Conservation (phyloP, 2,329 filamentous ascomycete species). For the Lecanosticta acicola region DNA sequence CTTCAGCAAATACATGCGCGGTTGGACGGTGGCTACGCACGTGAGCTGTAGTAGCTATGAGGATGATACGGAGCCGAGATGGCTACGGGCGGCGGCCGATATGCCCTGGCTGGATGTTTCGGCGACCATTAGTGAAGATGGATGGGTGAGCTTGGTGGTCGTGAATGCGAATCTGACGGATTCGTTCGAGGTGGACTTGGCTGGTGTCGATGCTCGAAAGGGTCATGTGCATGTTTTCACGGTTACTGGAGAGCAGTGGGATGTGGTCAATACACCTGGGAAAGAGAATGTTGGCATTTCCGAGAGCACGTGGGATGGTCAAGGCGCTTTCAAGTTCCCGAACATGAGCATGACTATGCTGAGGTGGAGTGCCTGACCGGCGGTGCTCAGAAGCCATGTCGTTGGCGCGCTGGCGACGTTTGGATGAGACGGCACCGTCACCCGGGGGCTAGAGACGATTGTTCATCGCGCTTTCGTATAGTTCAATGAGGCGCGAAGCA, state of each 20-base stretch:
- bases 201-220: conserved; percentile 44
- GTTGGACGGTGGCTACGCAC: conserved; percentile 61
- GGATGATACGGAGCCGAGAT: conserved; percentile 60
- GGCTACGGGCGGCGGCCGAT: conserved; percentile 60
- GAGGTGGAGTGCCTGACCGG: conserved; percentile 44
- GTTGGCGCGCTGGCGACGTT: no score
- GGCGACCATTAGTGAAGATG: conserved; percentile 54
- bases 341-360: conserved; percentile 68
- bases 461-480: no score
- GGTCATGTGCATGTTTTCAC: conserved; percentile 53
- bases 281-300: conserved; percentile 57
- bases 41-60: conserved; percentile 59
- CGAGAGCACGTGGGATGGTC: conserved; percentile 59
- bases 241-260: conserved; percentile 54
- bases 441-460: no score
- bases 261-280: conserved; percentile 57
- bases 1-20: conserved; percentile 68
- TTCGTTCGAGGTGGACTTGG: conserved; percentile 55
- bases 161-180: conserved; percentile 63
- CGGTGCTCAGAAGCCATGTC: no score
- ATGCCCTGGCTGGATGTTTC: conserved; percentile 67
- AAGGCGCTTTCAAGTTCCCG: conserved; percentile 58
- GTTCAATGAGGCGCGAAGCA: no score
- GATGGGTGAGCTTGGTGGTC: conserved; percentile 61
- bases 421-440: no score